These are phyloP conservation scores for Aspergillus felis DNA, from an alignment of 2,329 filamentous ascomycete genomes.

Conservation along the genomic window DNA sequence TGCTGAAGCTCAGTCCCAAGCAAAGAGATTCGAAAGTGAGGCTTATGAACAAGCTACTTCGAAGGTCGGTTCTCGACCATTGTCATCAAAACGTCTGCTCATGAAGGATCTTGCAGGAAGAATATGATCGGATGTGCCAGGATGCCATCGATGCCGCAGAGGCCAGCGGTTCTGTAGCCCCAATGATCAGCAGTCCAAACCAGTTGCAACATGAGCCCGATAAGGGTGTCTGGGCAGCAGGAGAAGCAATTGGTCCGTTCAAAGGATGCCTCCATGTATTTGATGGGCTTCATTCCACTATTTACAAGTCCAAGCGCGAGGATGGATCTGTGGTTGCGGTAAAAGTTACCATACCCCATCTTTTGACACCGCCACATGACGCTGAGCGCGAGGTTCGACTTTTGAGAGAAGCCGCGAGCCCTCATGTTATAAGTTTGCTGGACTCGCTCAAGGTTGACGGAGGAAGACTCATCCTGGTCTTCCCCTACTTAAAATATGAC, in stretches of 20 bases:
- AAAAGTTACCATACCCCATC: constrained; percentile 77
- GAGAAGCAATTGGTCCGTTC: constrained; percentile 52
- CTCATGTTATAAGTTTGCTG: constrained; percentile 63
- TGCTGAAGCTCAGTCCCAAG: constrained; percentile 52
- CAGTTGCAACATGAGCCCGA: constrained; percentile 18
- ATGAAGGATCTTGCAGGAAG: constrained; percentile 47
- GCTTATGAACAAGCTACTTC: constrained; percentile 36
- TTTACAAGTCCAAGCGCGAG: constrained; percentile 64
- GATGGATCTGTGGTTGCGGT: constrained; percentile 59
- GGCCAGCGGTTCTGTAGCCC: constrained; percentile 15
- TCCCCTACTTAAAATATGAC: constrained; percentile 76
- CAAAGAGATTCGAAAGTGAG: constrained; percentile 59
- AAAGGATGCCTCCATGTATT: constrained; percentile 53
- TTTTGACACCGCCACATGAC: constrained; percentile 75
- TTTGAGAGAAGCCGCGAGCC: constrained; percentile 56
- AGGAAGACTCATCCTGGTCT: constrained; percentile 71
- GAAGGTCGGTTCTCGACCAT: constrained; percentile 26
- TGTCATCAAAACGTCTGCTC: constrained; percentile 4
- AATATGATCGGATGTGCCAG: constrained; percentile 47
- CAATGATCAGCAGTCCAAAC: constrained; percentile 19
- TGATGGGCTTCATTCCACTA: constrained; percentile 73
- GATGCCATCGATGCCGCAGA: constrained; percentile 35
- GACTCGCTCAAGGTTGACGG: constrained; percentile 68
- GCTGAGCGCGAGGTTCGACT: constrained; percentile 75
- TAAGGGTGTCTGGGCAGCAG: constrained; percentile 25